These are phyloP conservation scores for Stephanodiscus minutulus DNA, from an alignment of 108 stramenopile species.

Conservation along the genomic window DNA sequence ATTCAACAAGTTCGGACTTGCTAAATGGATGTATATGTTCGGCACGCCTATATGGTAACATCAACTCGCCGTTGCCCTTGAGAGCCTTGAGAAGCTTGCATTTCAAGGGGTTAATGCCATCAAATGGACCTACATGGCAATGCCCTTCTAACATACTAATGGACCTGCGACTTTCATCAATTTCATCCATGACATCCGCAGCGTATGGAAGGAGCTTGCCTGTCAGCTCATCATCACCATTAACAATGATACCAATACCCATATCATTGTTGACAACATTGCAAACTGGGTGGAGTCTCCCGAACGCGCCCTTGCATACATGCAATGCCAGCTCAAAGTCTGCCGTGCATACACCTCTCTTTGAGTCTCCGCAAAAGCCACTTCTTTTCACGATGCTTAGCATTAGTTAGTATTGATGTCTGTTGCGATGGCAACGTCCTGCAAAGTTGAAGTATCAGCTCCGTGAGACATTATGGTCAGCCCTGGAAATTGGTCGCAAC, in stretches of 20 bases:
- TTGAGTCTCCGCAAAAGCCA: constrained; percentile 4
- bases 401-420: too few species aligned
- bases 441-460: constrained; percentile 7
- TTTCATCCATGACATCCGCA: constrained; percentile 11
- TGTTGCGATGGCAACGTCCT: constrained; percentile 3
- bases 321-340: constrained; percentile 3
- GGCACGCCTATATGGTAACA: constrained; percentile 7
- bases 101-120: too few species aligned
- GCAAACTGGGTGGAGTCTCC: background rate
- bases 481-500: background rate
- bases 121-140: background rate
- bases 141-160: background rate
- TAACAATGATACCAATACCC: background rate
- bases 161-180: constrained; percentile 2
- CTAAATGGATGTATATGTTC: background rate
- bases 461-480: background rate
- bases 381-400: constrained; percentile 6
- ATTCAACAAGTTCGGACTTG: background rate
- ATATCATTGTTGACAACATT: too few species aligned
- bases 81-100: background rate
- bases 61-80: background rate
- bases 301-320: background rate
- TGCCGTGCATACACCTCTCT: background rate
- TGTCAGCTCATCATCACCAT: background rate
- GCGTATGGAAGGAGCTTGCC: constrained; percentile 9